Evolutionary conservation across 768 basidiomycete genomes (phyloP).

Genomic region (Saitozyma podzolica): DNA sequence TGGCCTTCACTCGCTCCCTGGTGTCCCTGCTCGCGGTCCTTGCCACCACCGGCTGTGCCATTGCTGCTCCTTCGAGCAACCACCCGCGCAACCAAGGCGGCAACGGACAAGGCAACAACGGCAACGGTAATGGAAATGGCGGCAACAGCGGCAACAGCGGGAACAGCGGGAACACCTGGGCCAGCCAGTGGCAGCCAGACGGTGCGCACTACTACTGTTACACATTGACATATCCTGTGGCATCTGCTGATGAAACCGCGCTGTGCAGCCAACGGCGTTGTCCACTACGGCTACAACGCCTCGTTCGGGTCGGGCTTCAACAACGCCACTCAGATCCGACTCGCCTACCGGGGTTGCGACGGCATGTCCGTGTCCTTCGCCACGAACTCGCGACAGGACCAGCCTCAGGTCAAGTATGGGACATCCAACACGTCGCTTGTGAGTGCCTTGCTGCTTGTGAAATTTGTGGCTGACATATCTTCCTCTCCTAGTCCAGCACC

Average conservation of each 20-base stretch:
- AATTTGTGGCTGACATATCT: neutral
- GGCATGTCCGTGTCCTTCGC: conserved; percentile 2
- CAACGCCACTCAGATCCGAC: conserved; percentile 3
- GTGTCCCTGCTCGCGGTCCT: too few species aligned
- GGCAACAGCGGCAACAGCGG: too few species aligned
- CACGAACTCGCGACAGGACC: conserved; percentile 1
- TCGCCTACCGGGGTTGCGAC: neutral
- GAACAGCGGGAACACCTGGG: neutral
- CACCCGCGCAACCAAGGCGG: too few species aligned
- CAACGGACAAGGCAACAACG: too few species aligned
- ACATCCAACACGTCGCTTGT: neutral
- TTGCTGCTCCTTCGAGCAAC: too few species aligned
- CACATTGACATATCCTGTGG: neutral
- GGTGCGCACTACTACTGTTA: neutral
- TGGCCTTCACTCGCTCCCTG: too few species aligned
- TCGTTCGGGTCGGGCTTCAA: neutral
- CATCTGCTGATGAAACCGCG: neutral
- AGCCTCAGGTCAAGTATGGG: neutral
- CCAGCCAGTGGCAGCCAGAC: conserved; percentile 2
- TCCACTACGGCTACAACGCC: conserved; percentile 3
- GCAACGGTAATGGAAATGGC: too few species aligned
- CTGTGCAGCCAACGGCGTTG: conserved; percentile 2
- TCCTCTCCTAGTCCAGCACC: neutral
- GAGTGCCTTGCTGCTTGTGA: neutral
- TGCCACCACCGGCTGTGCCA: too few species aligned